Percentiles rank a stretch among this genome's conserved stretches.
Conservation (phyloP, 1,139 yeast species). For the Pichia sp. region DNA sequence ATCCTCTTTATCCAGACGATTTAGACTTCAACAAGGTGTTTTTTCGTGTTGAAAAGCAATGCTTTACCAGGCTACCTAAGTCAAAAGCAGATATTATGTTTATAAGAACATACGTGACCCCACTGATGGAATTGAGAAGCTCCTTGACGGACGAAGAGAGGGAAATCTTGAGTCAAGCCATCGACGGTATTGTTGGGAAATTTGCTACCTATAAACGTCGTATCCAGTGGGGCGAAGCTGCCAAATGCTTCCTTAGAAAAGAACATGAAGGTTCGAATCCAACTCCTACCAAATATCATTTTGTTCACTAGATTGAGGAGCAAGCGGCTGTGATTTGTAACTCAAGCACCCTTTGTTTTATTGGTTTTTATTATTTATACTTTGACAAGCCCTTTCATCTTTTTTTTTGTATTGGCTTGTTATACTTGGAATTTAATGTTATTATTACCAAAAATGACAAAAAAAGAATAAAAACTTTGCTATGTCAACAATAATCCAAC, state of each 20-base stretch:
- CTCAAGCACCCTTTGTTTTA: no score
- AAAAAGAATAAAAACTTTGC: no score
- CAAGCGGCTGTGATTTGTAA: no score
- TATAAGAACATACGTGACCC: constrained; percentile 57
- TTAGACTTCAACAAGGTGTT: constrained; percentile 50
- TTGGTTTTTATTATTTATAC: no score
- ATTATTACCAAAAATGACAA: no score
- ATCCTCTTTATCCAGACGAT: constrained; percentile 31
- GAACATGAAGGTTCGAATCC: constrained; percentile 21
- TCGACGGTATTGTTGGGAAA: constrained; percentile 21
- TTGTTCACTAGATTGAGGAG: constrained; percentile 6
- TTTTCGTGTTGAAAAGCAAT: constrained; percentile 57
- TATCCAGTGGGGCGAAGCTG: constrained; percentile 24
- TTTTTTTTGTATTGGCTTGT: no score
- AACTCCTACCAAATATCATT: constrained; percentile 14
- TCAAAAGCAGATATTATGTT: constrained; percentile 48
- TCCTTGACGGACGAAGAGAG: constrained; percentile 34
- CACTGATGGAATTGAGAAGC: constrained; percentile 41
- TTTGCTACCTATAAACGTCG: constrained; percentile 22
- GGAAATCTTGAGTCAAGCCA: constrained; percentile 44
- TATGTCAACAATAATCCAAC: no score
- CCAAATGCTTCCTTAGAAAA: constrained; percentile 19
- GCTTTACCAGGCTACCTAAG: constrained; percentile 48
- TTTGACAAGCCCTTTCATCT: no score
- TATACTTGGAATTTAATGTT: no score